phyloP scores from a whole-genome alignment of 2,329 filamentous ascomycete genomes.

The Aspergillus tanneri region DNA sequence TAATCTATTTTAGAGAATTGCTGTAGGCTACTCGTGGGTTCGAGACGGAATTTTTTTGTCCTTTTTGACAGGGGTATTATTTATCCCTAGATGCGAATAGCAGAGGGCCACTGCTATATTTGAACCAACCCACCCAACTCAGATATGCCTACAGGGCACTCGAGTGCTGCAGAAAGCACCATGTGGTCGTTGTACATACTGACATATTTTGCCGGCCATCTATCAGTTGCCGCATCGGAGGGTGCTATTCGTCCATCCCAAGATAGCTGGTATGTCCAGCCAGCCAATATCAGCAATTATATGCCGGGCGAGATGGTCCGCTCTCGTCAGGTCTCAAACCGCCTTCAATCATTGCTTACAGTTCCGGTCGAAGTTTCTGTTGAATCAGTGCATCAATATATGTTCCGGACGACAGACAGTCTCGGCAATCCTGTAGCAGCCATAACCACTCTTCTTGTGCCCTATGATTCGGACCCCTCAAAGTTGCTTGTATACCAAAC shows the following conservation, averaged over 20 bases:
- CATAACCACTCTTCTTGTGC: conserved; percentile 39
- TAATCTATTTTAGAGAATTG: too few relatives aligned
- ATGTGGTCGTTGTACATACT: background rate
- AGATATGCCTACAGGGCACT: too few relatives aligned
- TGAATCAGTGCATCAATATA: conserved; percentile 15
- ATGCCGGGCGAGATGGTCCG: conserved; percentile 14
- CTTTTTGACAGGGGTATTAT: too few relatives aligned
- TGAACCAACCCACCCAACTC: too few relatives aligned
- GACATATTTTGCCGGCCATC: background rate
- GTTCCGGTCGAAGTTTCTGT: conserved; percentile 15
- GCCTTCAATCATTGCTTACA: conserved; percentile 10
- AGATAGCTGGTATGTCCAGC: conserved; percentile 16
- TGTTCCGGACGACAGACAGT: conserved; percentile 23
- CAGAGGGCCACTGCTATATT: too few relatives aligned
- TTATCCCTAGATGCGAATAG: too few relatives aligned
- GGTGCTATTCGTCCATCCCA: conserved; percentile 11
- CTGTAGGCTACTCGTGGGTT: too few relatives aligned
- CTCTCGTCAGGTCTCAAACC: conserved; percentile 8
- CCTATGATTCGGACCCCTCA: conserved; percentile 22
- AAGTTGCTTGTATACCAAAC: conserved; percentile 45
- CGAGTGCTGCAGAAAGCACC: too few relatives aligned
- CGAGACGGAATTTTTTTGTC: too few relatives aligned
- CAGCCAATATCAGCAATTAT: conserved; percentile 14
- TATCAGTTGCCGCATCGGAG: too few relatives aligned
- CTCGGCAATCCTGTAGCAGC: conserved; percentile 22